Percentiles rank a stretch among this genome's conserved stretches.
These are phyloP conservation scores for Irpex lacteus DNA, from an alignment of 1,284 basidiomycete species.

Conservation along the genomic window DNA sequence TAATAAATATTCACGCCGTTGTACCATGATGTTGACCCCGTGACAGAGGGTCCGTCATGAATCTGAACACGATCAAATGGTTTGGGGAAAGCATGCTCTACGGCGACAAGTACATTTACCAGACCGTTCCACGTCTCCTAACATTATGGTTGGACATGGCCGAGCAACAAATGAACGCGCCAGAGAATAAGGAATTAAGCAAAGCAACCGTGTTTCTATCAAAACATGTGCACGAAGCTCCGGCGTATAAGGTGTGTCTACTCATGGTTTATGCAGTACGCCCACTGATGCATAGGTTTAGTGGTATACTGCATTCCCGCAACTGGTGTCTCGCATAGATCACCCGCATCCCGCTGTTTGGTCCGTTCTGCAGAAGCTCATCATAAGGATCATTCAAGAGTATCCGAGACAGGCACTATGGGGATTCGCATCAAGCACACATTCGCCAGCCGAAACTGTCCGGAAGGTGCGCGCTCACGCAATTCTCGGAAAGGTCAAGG, in stretches of 20 bases:
- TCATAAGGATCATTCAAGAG: conserved; percentile 70
- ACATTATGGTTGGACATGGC: conserved; percentile 96
- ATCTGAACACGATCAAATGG: conserved; percentile 60
- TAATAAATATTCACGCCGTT: conserved; percentile 14
- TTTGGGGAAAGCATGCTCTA: conserved; percentile 76
- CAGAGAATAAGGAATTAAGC: conserved; percentile 46
- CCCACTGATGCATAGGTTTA: conserved; percentile 30
- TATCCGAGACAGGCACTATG: conserved; percentile 94
- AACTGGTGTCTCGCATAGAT: conserved; percentile 93
- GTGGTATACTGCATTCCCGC: conserved; percentile 98
- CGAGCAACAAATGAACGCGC: conserved; percentile 47
- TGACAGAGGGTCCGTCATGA: conserved; percentile 54
- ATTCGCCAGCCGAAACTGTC: conserved; percentile 68
- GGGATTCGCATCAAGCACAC: conserved; percentile 88
- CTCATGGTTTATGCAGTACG: not conserved
- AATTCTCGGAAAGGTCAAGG: conserved; percentile 70
- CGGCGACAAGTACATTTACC: conserved; percentile 97
- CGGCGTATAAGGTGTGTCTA: conserved; percentile 69
- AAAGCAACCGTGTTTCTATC: conserved; percentile 34
- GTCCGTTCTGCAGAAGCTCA: conserved; percentile 65
- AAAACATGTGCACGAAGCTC: conserved; percentile 57
- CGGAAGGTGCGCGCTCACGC: conserved; percentile 61
- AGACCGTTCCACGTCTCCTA: conserved; percentile 90
- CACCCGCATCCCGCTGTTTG: conserved; percentile 76
- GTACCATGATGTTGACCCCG: not conserved